These are phyloP conservation scores for Lathyrus aphaca DNA, from an alignment of 306 rosid genomes.

Conservation along the genomic window DNA sequence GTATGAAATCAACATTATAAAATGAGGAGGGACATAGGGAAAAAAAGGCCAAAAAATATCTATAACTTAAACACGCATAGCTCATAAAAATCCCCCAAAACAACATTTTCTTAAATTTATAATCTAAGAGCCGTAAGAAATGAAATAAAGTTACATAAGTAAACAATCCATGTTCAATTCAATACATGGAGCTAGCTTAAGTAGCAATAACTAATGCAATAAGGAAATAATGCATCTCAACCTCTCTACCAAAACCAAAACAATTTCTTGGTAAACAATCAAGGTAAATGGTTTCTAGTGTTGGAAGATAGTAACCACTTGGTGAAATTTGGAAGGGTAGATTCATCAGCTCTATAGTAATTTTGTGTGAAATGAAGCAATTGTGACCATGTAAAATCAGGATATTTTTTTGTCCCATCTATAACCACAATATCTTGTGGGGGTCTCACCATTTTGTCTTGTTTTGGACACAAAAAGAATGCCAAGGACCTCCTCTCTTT, in stretches of 20 bases:
- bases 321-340: conserved; percentile 63
- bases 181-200: not conserved
- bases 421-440: conserved; percentile 54
- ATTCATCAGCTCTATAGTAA: conserved; percentile 62
- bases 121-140: not conserved
- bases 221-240: not conserved
- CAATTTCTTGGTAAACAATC: not conserved
- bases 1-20: no score
- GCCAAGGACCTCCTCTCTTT: conserved; percentile 31
- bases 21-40: no score
- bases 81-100: not conserved
- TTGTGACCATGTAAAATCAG: conserved; percentile 76
- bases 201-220: not conserved
- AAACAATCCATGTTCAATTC: not conserved
- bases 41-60: no score
- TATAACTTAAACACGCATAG: not conserved
- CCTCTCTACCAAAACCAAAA: not conserved
- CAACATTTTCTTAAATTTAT: not conserved
- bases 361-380: conserved; percentile 64
- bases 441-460: conserved; percentile 32
- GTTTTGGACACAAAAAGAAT: conserved; percentile 26
- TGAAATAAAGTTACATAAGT: not conserved
- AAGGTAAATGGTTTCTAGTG: not conserved
- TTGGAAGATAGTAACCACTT: conserved; percentile 54
- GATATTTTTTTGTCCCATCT: conserved; percentile 54